Percentiles rank a stretch among this genome's conserved stretches.
Conservation (phyloP, 2,329 filamentous ascomycete genomes). For the Colletotrichum paranaense region DNA sequence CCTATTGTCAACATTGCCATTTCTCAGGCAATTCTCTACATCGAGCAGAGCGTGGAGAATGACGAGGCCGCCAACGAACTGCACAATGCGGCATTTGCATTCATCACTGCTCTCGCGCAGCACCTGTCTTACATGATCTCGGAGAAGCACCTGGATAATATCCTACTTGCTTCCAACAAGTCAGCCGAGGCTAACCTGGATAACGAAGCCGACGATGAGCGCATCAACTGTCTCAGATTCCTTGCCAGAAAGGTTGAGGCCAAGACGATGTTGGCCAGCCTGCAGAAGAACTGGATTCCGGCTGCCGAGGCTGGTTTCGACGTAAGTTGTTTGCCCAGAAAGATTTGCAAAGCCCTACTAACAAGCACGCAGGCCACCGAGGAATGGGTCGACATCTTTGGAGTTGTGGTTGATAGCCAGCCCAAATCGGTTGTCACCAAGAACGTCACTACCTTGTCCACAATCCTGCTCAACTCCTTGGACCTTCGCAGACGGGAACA, state of each 20-base stretch:
- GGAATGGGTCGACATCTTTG: conserved; percentile 78
- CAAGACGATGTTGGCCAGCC: conserved; percentile 78
- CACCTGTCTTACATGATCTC: conserved; percentile 92
- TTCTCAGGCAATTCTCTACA: conserved; percentile 76
- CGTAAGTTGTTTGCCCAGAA: conserved; percentile 56
- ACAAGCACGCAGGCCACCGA: conserved; percentile 63
- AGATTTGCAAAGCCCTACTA: not conserved
- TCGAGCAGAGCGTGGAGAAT: conserved; percentile 71
- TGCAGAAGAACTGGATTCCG: conserved; percentile 77
- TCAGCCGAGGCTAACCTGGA: conserved; percentile 74
- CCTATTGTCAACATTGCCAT: conserved; percentile 83
- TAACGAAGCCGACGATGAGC: conserved; percentile 71
- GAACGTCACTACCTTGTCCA: conserved; percentile 76
- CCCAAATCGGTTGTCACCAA: conserved; percentile 83
- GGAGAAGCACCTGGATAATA: conserved; percentile 75
- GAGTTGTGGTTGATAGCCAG: conserved; percentile 79
- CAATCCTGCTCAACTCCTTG: conserved; percentile 68
- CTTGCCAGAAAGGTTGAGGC: conserved; percentile 82
- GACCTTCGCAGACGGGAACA: conserved; percentile 73
- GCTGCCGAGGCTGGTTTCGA: conserved; percentile 71
- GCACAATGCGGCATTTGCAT: conserved; percentile 84
- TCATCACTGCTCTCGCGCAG: conserved; percentile 83
- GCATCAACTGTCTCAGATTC: conserved; percentile 76
- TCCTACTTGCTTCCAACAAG: conserved; percentile 77
- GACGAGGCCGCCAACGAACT: conserved; percentile 70